Conservation (phyloP, 2,329 filamentous ascomycete genomes). For the Claviceps fusiformis region DNA sequence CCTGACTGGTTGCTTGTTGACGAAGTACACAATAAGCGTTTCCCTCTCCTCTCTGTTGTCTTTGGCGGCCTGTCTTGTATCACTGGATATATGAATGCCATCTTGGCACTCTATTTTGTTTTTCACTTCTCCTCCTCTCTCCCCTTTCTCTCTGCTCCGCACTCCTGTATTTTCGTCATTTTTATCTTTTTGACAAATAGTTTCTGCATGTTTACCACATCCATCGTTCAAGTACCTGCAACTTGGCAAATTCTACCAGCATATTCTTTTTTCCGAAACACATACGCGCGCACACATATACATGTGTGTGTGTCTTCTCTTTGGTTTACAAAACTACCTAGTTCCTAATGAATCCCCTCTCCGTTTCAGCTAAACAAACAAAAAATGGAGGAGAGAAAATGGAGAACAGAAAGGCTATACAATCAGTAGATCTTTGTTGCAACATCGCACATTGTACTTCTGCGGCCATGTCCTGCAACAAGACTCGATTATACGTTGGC, state of each 20-base stretch:
- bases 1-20: neutral
- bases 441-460: neutral
- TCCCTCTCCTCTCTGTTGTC: neutral
- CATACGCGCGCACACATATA: no score
- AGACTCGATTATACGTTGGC: constrained; percentile 5
- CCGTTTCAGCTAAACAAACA: neutral
- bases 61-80: neutral
- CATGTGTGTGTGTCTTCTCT: no score
- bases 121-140: no score
- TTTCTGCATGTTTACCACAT: neutral
- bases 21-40: neutral
- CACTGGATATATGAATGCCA: neutral
- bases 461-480: neutral
- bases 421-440: neutral
- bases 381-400: neutral
- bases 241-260: neutral
- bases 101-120: neutral
- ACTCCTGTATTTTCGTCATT: neutral
- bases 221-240: neutral
- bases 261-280: neutral
- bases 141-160: neutral
- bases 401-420: neutral
- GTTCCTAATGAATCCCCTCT: neutral
- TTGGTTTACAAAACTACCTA: neutral
- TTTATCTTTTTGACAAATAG: neutral